Percentiles rank a stretch among this genome's conserved stretches.
These are phyloP conservation scores for Cunninghamia lanceolata DNA, from an alignment of 75 land plant species.

Conservation along the genomic window DNA sequence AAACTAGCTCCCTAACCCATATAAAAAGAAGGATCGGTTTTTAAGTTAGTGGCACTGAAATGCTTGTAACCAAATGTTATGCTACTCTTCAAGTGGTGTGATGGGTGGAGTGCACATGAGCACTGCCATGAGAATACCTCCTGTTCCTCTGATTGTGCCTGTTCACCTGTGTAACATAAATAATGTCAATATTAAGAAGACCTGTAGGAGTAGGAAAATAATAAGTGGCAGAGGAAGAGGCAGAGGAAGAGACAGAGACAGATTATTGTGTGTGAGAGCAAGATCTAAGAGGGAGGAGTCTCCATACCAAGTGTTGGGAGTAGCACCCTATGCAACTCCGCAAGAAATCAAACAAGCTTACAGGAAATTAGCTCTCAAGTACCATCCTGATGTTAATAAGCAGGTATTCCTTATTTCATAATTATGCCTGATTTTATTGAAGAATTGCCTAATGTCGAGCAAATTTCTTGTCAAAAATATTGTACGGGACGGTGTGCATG, in stretches of 20 bases:
- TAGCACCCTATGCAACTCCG: constrained; percentile 56
- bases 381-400: constrained; percentile 95
- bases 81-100: neutral
- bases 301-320: constrained; percentile 80
- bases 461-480: too few relatives aligned
- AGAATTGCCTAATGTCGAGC: too few relatives aligned
- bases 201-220: neutral
- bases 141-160: neutral
- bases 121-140: neutral
- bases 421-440: neutral
- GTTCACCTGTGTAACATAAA: neutral
- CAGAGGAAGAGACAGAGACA: neutral
- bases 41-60: neutral
- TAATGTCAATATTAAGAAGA: neutral
- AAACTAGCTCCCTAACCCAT: neutral
- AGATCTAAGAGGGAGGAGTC: constrained; percentile 41
- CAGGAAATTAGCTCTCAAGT: constrained; percentile 81
- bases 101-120: neutral
- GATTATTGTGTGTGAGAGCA: constrained; percentile 22
- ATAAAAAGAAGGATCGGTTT: neutral
- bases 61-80: neutral
- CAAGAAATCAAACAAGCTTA: constrained; percentile 86
- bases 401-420: constrained; percentile 37
- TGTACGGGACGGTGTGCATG: too few relatives aligned
- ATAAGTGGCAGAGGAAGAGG: neutral